Evolutionary conservation across 192 early-diverging fungal species (phyloP).

Genomic region (Backusella morwellensis): DNA sequence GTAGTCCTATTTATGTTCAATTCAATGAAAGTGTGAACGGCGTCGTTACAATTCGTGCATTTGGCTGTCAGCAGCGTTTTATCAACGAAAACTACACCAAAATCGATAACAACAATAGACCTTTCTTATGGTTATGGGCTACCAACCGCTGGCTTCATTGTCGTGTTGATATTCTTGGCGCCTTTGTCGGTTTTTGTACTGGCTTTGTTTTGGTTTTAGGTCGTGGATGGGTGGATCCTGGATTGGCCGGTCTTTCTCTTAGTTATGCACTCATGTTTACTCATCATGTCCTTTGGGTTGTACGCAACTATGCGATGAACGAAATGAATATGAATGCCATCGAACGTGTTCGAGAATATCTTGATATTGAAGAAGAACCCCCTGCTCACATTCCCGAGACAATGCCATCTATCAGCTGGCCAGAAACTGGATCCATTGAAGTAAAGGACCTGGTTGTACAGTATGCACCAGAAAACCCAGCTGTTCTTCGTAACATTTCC

Average conservation of each 20-base stretch:
- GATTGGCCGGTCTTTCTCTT: slow-evolving; percentile 85
- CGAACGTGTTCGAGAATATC: slow-evolving; percentile 86
- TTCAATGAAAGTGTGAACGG: slow-evolving; percentile 82
- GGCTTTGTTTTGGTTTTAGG: slow-evolving; percentile 61
- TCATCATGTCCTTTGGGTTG: slow-evolving; percentile 74
- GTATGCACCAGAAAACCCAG: slow-evolving; percentile 78
- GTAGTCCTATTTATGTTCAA: slow-evolving; percentile 75
- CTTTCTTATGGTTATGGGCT: slow-evolving; percentile 85
- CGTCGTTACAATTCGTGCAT: slow-evolving; percentile 83
- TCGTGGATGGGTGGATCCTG: slow-evolving; percentile 66
- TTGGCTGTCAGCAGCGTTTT: slow-evolving; percentile 69
- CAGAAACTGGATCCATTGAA: slow-evolving; percentile 66
- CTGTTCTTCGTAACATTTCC: slow-evolving; percentile 73
- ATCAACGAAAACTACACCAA: slow-evolving; percentile 55
- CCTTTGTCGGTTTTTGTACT: slow-evolving; percentile 72
- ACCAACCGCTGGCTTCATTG: slow-evolving; percentile 87
- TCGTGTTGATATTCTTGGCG: slow-evolving; percentile 78
- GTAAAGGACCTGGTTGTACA: slow-evolving; percentile 73
- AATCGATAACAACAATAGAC: slow-evolving; percentile 79
- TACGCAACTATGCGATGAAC: slow-evolving; percentile 77
- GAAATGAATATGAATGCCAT: slow-evolving; percentile 91
- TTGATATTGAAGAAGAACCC: slow-evolving; percentile 82
- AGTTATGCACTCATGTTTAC: slow-evolving; percentile 88
- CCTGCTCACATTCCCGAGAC: slow-evolving; percentile 24
- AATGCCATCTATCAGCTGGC: slow-evolving; percentile 55